These are phyloP conservation scores for Podospora australis DNA, from an alignment of 495 filamentous ascomycete species.

Conservation along the genomic window DNA sequence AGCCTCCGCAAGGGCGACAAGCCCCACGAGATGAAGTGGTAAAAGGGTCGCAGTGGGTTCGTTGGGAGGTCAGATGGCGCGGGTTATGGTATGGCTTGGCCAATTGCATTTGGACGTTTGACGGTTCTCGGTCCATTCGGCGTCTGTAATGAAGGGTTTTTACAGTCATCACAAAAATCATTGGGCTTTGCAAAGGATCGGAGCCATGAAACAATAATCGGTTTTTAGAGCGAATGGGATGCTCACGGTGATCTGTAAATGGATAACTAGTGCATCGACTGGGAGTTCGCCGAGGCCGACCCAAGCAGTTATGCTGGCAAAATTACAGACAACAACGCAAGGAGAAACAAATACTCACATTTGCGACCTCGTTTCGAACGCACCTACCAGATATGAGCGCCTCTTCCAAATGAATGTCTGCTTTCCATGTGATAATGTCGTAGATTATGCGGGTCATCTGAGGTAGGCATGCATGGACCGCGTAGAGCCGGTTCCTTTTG, in stretches of 20 bases:
- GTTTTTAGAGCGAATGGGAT: slow-evolving; percentile 19
- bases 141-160: slow-evolving; percentile 54
- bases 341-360: background rate
- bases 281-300: slow-evolving; percentile 12
- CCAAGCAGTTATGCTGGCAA: slow-evolving; percentile 8
- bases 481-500: too few relatives aligned
- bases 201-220: slow-evolving; percentile 23
- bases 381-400: too few relatives aligned
- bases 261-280: slow-evolving; percentile 16
- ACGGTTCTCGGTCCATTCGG: slow-evolving; percentile 51
- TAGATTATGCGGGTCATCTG: too few relatives aligned
- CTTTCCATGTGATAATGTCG: too few relatives aligned
- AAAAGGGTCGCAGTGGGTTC: slow-evolving; percentile 30
- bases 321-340: slow-evolving; percentile 5
- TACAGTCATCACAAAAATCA: slow-evolving; percentile 47
- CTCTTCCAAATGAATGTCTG: too few relatives aligned
- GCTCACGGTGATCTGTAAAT: slow-evolving; percentile 17
- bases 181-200: slow-evolving; percentile 30
- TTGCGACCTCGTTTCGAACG: too few relatives aligned
- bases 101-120: slow-evolving; percentile 53
- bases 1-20: slow-evolving; percentile 96
- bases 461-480: too few relatives aligned
- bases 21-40: slow-evolving; percentile 97
- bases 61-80: slow-evolving; percentile 32
- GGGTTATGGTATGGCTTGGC: slow-evolving; percentile 46